A percentile compares a stretch with the other conserved stretches of the same genome.
Conservation (phyloP, 1,284 basidiomycete species). For the Thelephora terrestris region DNA sequence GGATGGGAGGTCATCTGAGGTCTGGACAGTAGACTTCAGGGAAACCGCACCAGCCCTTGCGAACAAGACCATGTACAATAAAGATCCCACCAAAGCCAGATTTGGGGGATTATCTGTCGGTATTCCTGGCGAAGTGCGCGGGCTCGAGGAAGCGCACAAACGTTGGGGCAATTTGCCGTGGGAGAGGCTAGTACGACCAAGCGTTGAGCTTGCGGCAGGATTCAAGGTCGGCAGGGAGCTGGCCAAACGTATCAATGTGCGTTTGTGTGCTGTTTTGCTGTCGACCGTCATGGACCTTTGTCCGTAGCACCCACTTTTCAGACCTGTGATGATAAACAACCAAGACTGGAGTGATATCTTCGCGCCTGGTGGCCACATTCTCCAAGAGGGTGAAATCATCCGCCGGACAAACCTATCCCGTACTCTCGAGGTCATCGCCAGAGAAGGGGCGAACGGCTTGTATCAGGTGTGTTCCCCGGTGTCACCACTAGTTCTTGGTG, state of each 20-base stretch:
- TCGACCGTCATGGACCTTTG: conserved; percentile 8
- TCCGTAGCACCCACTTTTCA: conserved; percentile 30
- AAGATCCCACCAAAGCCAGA: conserved; percentile 38
- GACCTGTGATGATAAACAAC: conserved; percentile 61
- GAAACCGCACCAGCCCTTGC: conserved; percentile 74
- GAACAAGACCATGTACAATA: conserved; percentile 67
- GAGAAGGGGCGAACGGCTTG: conserved; percentile 62
- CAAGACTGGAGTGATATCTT: conserved; percentile 76
- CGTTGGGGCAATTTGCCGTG: conserved; percentile 77
- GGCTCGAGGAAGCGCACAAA: conserved; percentile 69
- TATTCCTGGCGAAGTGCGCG: conserved; percentile 81
- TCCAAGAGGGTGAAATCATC: conserved; percentile 69
- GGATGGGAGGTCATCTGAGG: conserved; percentile 38
- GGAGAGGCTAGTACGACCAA: conserved; percentile 69
- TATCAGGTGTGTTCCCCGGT: conserved; percentile 44
- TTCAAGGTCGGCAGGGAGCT: conserved; percentile 75
- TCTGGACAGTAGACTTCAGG: conserved; percentile 79
- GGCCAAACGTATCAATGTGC: conserved; percentile 58
- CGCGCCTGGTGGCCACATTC: conserved; percentile 63
- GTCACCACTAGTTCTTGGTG: conserved; percentile 7
- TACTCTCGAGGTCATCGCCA: conserved; percentile 57
- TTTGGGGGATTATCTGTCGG: conserved; percentile 77
- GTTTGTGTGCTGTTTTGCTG: conserved; percentile 14
- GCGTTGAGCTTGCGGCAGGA: conserved; percentile 61
- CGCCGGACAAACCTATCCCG: conserved; percentile 57